Base-by-base conservation (phyloP, 495 filamentous ascomycete genomes). In the Aspergillus nanangensis region DNA sequence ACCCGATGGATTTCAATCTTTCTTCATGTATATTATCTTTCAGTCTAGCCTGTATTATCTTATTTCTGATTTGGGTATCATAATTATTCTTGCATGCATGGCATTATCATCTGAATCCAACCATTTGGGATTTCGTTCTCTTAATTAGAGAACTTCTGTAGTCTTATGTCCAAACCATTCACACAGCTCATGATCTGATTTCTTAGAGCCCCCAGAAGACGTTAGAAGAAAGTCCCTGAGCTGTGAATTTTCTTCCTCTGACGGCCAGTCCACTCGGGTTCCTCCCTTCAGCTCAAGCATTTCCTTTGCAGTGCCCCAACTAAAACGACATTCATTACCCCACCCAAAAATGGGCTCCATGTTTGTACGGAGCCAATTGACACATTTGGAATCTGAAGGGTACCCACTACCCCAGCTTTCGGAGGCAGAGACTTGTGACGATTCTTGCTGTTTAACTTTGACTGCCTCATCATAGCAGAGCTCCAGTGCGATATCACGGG, bases 301-400 rank as follows among this genome's bases (percentile, higher is more conserved):
- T 60, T 96, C 90, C 62, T 90, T 97, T 8, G 85, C 87, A 1
- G 93, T 96, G 5, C 87, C 86, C 93, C 93, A 98, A 57, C 88
- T 93, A 50, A 96, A 96, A 25, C 93, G 76, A 57, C 87, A 91
- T 66, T 96, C 89, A 17, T 77, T 81, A 2, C 90, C 88, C 94
- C 94, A 98, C 11, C 93, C 93, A 70, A 97, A 98, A 0, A 96
- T 72, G 11, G 87, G 87, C 50, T 98, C 83, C 84, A 96, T 95
- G 51, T 88, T 88, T 29, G 63, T 68, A 66, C 81, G 86, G 45
- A 98, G 51, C 93, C 94, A 98, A 10, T 62, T 62, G 14, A 84
- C 80, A 55, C 88, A 91, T 49, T 85, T 80, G 24, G 78, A 81
- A 69, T 97, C 94, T 0, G 87, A 90, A 3, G 93, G 93, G 63